phyloP scores from a whole-genome alignment of 441 rosid species.

The Melastoma candidum region DNA sequence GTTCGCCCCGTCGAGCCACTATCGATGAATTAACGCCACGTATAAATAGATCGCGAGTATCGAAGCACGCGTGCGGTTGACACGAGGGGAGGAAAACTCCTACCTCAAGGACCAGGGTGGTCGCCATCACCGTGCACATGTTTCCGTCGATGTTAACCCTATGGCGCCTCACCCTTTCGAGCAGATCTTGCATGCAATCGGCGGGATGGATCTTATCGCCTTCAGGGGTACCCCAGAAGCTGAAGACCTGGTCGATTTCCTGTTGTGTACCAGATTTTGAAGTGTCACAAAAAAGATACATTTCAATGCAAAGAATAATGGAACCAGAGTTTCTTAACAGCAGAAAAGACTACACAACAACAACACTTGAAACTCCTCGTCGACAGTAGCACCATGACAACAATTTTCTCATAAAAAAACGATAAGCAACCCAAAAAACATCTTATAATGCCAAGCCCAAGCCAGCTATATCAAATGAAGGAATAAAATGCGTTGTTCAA shows the following conservation, averaged over 20 bases:
- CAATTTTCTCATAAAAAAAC: too few relatives aligned
- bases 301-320: background rate
- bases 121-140: slow-evolving; percentile 46
- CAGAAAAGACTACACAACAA: too few relatives aligned
- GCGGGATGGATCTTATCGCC: slow-evolving; percentile 38
- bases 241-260: slow-evolving; percentile 46
- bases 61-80: too few relatives aligned
- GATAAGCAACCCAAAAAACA: too few relatives aligned
- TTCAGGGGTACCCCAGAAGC: slow-evolving; percentile 27
- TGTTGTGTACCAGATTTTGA: slow-evolving; percentile 20
- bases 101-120: slow-evolving; percentile 58
- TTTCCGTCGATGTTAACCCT: slow-evolving; percentile 54
- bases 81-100: background rate
- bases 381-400: too few relatives aligned
- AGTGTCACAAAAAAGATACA: background rate
- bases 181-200: slow-evolving; percentile 46
- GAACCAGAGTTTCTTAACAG: background rate
- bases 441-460: too few relatives aligned
- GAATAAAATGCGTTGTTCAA: too few relatives aligned
- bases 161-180: slow-evolving; percentile 46
- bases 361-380: too few relatives aligned
- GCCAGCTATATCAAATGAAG: too few relatives aligned
- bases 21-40: too few relatives aligned
- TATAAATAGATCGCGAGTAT: background rate
- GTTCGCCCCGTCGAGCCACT: too few relatives aligned